Base-by-base conservation (phyloP, 306 rosid genomes). In the Cucumis cinereus region DNA sequence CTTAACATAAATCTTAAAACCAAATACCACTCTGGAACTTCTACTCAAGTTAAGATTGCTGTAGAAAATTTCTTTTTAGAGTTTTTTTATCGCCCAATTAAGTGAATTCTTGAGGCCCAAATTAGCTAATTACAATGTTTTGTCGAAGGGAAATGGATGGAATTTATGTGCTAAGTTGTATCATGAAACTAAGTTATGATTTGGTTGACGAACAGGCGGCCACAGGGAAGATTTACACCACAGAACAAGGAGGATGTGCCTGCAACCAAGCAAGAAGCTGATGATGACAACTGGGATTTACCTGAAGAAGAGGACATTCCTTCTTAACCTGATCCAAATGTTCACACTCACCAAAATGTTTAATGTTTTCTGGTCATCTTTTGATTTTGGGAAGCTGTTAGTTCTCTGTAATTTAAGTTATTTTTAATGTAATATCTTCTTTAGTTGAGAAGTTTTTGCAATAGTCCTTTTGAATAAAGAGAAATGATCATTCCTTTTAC, bases 201-300 rank as follows among this genome's bases (percentile, higher is more conserved):
- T 69, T 69, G 56, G 55, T 41, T 41, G 56, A 45, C 23, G 57
- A 69, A 23, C 71, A 84, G 89, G 89, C 87, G 84, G 0, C 81
- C 85, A 16, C 78, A 45, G 30, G 28, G 54, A 10, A 86, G 79
- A 77, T 57, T 77, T 61, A 49, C 78, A 8, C 79, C 57, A 33
- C 81, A 40, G 52, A 60, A 61, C 75, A 80, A n/a, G 30, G 82
- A 81, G 54, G 85, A 40, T 26, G 77, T 86, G 15, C 36, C 57
- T 77, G 68, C 69, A 58, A 53, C 54, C 72, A 86, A 82, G 87
- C 82, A 87, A 84, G 89, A 77, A 55, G 97, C 84, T 74, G 98
- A 89, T 24, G 91, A 85, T 22, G 98, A 93, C 81, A 87, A 87
- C 83, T 93, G 96, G 97, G 93, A 91, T 82, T 77, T 91, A 47